Conservation (phyloP, 1,139 yeast genomes). For the Debaryomyces robertsiae region DNA sequence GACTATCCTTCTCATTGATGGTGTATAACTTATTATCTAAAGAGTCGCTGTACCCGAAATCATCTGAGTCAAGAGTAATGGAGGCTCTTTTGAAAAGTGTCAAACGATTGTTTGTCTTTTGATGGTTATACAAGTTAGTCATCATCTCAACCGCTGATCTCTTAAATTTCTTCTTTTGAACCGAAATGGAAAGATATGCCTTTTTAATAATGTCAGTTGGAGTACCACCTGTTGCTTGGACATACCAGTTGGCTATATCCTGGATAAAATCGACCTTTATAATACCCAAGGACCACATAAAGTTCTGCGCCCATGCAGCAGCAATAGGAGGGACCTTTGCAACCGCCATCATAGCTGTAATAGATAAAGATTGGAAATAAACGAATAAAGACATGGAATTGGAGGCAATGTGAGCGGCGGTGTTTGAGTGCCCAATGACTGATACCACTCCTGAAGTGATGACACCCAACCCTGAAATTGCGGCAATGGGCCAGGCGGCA, state of each 20-base stretch:
- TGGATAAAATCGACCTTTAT: slow-evolving; percentile 83
- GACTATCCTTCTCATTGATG: slow-evolving; percentile 64
- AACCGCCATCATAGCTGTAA: slow-evolving; percentile 96
- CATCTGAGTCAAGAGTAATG: slow-evolving; percentile 38
- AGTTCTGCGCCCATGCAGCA: slow-evolving; percentile 97
- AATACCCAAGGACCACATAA: slow-evolving; percentile 95
- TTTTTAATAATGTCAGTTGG: slow-evolving; percentile 70
- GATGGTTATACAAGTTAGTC: slow-evolving; percentile 19
- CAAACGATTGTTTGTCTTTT: slow-evolving; percentile 23
- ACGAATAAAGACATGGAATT: slow-evolving; percentile 90
- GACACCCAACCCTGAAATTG: slow-evolving; percentile 84
- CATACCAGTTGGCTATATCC: slow-evolving; percentile 86
- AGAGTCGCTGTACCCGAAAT: slow-evolving; percentile 50
- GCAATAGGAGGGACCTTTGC: slow-evolving; percentile 93
- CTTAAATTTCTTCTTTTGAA: slow-evolving; percentile 56
- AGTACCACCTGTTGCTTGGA: slow-evolving; percentile 92
- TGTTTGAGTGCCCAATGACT: slow-evolving; percentile 83
- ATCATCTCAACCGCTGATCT: slow-evolving; percentile 26
- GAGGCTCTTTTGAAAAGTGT: slow-evolving; percentile 34
- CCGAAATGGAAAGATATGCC: slow-evolving; percentile 69
- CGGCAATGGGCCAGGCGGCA: slow-evolving; percentile 97
- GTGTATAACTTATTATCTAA: slow-evolving; percentile 63
- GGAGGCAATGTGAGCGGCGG: slow-evolving; percentile 97
- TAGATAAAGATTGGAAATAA: slow-evolving; percentile 92
- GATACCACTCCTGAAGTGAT: slow-evolving; percentile 86